Evolutionary conservation across 306 rosid genomes (phyloP).

Genomic region (Cucurbita ficifolia): DNA sequence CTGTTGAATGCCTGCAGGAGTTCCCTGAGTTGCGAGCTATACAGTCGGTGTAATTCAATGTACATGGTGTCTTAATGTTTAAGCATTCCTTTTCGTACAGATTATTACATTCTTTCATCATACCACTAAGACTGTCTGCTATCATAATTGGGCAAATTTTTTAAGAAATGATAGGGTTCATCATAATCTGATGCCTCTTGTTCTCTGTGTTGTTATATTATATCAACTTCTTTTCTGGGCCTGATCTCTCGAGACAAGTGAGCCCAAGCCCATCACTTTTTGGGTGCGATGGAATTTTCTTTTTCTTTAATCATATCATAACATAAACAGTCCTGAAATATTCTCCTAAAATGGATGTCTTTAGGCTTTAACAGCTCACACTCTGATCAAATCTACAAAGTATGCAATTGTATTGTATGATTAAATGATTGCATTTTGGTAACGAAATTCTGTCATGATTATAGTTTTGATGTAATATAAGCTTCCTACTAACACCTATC

Average conservation of each 20-base stretch:
- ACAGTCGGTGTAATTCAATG: neutral
- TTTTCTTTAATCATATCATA: neutral
- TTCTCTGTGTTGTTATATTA: neutral
- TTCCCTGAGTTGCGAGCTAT: neutral
- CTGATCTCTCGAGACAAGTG: neutral
- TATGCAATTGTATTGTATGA: slow-evolving; percentile 42
- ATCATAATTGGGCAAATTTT: neutral
- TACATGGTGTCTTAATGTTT: neutral
- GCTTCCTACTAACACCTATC: slow-evolving; percentile 4
- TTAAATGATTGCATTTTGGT: slow-evolving; percentile 26
- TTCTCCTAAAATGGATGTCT: neutral
- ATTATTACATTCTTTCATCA: neutral
- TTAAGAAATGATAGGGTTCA: neutral
- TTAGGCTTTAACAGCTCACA: slow-evolving; percentile 7
- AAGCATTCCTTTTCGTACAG: neutral
- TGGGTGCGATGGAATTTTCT: neutral
- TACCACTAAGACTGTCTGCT: neutral
- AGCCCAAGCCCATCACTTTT: neutral
- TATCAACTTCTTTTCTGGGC: neutral
- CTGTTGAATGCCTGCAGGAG: slow-evolving; percentile 65
- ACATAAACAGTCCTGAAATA: neutral
- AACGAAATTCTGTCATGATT: neutral
- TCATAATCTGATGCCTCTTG: neutral
- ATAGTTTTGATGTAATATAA: slow-evolving; percentile 6
- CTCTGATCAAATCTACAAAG: slow-evolving; percentile 14